phyloP scores from a whole-genome alignment of 2,329 filamentous ascomycete genomes.

The Akanthomyces dipterigenus region DNA sequence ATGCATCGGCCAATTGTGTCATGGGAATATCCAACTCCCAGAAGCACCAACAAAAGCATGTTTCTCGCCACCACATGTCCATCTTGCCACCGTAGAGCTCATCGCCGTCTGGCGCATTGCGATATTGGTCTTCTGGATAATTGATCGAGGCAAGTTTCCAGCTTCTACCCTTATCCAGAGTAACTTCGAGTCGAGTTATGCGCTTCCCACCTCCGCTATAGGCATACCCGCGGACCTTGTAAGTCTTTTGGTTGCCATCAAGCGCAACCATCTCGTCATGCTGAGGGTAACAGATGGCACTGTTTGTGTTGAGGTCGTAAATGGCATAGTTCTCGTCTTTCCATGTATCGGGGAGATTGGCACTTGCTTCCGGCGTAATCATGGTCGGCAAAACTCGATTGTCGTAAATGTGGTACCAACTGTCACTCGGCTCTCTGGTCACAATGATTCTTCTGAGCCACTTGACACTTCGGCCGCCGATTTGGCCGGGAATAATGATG shows the following conservation, averaged over 20 bases:
- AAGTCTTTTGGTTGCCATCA: conserved; percentile 40
- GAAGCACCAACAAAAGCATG: conserved; percentile 86
- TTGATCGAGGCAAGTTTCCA: conserved; percentile 54
- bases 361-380: conserved; percentile 74
- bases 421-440: conserved; percentile 73
- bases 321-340: conserved; percentile 86
- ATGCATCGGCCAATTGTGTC: conserved; percentile 52
- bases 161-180: conserved; percentile 78
- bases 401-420: conserved; percentile 94
- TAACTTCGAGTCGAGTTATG: conserved; percentile 75
- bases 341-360: conserved; percentile 70
- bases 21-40: conserved; percentile 69
- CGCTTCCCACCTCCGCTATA: conserved; percentile 80
- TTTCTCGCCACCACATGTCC: conserved; percentile 76
- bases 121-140: conserved; percentile 82
- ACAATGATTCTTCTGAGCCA: conserved; percentile 80
- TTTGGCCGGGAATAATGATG: conserved; percentile 81
- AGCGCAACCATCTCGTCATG: conserved; percentile 60
- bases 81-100: conserved; percentile 68
- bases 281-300: conserved; percentile 69
- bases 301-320: conserved; percentile 85
- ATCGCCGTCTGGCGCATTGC: conserved; percentile 50
- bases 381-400: conserved; percentile 85
- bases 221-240: conserved; percentile 72
- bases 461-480: conserved; percentile 87